These are phyloP conservation scores for Arthrobotrys sinensis DNA, from an alignment of 2,329 filamentous ascomycete species.

Conservation along the genomic window DNA sequence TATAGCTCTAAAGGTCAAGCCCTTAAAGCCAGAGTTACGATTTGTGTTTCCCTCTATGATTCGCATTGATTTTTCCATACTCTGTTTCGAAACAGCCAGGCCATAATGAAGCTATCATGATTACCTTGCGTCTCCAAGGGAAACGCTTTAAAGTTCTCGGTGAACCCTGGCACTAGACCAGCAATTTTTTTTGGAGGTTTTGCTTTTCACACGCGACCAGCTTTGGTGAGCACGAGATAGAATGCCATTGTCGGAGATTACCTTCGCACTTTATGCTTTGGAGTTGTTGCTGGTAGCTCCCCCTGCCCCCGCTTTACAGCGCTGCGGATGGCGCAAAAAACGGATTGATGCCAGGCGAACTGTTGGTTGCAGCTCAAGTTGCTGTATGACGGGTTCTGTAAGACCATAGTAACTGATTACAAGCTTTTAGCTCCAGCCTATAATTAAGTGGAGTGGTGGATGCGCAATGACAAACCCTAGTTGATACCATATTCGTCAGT, in stretches of 20 bases:
- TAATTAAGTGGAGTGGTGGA: conserved; percentile 59
- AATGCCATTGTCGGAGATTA: conserved; percentile 31
- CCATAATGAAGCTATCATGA: conserved; percentile 43
- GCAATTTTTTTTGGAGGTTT: conserved; percentile 17
- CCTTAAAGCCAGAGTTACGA: conserved; percentile 2
- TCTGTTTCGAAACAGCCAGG: conserved; percentile 52
- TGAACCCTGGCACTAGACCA: neutral
- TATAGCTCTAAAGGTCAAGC: conserved; percentile 1
- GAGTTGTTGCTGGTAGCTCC: conserved; percentile 37
- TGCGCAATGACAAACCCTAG: conserved; percentile 57
- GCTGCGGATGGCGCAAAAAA: conserved; percentile 51
- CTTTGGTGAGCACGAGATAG: conserved; percentile 8
- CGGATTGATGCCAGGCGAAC: conserved; percentile 23
- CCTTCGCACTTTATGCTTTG: conserved; percentile 34
- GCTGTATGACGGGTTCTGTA: conserved; percentile 44
- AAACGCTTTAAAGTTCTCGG: conserved; percentile 37
- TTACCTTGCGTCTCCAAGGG: conserved; percentile 43
- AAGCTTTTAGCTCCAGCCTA: conserved; percentile 44
- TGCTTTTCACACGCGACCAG: conserved; percentile 41
- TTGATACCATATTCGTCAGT: conserved; percentile 57
- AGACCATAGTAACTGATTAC: conserved; percentile 55
- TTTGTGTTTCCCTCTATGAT: conserved; percentile 41
- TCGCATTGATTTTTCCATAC: conserved; percentile 39
- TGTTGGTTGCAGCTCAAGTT: conserved; percentile 14
- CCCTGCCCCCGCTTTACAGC: conserved; percentile 34